phyloP scores from a whole-genome alignment of 1,139 yeast species.

The Saccharomyces hybrid region DNA sequence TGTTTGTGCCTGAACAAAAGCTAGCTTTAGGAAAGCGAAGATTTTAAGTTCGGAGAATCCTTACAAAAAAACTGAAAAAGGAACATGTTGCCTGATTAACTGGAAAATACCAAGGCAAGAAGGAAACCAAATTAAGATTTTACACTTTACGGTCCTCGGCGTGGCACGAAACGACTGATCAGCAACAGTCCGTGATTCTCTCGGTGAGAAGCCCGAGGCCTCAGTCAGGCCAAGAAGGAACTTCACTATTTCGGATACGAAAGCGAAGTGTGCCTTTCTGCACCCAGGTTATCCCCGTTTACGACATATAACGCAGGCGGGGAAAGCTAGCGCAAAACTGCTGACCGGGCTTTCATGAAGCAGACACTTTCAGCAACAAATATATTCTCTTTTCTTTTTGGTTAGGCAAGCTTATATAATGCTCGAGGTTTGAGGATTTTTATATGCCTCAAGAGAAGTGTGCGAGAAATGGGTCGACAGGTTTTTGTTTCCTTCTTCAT shows the following conservation, averaged over 20 bases:
- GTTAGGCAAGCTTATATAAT: neutral
- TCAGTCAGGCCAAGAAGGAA: neutral
- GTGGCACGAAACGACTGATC: neutral
- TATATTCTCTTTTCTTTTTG: neutral
- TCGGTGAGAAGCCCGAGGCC: neutral
- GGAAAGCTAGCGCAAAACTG: neutral
- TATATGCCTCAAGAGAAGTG: neutral
- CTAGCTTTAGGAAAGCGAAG: neutral
- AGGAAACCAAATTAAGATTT: neutral
- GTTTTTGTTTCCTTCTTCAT: neutral
- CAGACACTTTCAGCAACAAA: neutral
- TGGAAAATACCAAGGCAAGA: neutral
- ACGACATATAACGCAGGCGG: neutral
- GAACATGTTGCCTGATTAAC: neutral
- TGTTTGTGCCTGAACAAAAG: neutral
- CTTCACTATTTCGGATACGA: neutral
- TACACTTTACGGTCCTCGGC: neutral
- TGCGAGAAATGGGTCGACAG: neutral
- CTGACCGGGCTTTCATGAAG: neutral
- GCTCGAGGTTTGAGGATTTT: neutral
- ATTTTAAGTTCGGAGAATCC: neutral
- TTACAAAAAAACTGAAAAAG: neutral
- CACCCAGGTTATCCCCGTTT: neutral
- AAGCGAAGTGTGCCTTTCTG: neutral
- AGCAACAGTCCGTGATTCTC: neutral